Evolutionary conservation across 305 asterid genomes (phyloP).

Genomic region (Fraxinus platypoda): DNA sequence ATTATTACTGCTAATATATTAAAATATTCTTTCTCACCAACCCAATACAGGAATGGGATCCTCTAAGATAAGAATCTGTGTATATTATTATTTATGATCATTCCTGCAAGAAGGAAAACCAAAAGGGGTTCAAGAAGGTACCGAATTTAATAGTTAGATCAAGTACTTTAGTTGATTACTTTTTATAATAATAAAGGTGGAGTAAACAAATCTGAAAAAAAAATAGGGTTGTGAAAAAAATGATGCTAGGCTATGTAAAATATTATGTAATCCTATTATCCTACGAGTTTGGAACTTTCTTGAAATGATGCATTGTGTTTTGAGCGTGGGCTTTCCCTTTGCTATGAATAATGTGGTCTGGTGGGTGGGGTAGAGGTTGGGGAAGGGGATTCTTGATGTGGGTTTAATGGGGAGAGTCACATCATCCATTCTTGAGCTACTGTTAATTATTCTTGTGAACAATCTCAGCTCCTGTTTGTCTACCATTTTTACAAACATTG

Average conservation of each 20-base stretch:
- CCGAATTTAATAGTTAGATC: neutral
- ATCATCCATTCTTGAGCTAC: conserved; percentile 8
- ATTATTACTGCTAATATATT: neutral
- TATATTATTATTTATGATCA: neutral
- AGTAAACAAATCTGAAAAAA: neutral
- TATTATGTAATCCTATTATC: conserved; percentile 5
- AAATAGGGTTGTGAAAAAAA: neutral
- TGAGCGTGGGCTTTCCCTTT: neutral
- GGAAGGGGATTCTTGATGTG: conserved; percentile 10
- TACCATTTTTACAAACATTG: too few species aligned
- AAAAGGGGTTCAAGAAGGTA: neutral
- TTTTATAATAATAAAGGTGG: neutral
- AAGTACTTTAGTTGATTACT: neutral
- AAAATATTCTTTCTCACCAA: neutral
- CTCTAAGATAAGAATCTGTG: neutral
- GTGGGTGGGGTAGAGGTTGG: neutral
- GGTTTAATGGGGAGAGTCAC: conserved; percentile 18
- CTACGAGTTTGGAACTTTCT: conserved; percentile 36
- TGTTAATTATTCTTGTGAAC: conserved; percentile 10
- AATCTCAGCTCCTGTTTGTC: too few species aligned
- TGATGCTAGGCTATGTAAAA: neutral
- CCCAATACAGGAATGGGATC: conserved; percentile 2
- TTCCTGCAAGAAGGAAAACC: neutral
- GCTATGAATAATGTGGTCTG: neutral
- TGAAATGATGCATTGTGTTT: conserved; percentile 13